Evolutionary conservation across 1,284 basidiomycete species (phyloP).

Genomic region (Acaromyces ingoldii): DNA sequence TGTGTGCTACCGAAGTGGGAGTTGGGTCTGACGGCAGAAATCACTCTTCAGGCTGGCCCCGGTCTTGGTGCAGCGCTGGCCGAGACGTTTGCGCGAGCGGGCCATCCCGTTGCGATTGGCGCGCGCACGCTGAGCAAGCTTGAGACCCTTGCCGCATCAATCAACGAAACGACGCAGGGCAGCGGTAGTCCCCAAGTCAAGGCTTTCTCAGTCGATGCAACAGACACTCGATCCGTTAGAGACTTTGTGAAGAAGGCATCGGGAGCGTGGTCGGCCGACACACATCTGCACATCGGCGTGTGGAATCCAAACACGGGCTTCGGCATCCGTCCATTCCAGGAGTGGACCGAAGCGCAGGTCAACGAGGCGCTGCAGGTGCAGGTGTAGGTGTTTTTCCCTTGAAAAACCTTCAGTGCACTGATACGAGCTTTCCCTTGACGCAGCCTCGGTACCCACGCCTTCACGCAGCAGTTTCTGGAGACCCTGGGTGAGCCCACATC

Average conservation of each 20-base stretch:
- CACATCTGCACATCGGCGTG: not conserved
- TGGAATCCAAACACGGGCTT: conserved; percentile 6
- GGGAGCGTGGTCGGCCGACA: not conserved
- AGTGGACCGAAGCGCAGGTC: conserved; percentile 1
- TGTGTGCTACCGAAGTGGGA: not conserved
- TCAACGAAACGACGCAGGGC: not conserved
- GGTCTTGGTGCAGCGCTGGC: conserved; percentile 1
- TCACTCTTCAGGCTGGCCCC: not conserved
- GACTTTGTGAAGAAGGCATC: not conserved
- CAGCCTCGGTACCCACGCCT: conserved; percentile 3
- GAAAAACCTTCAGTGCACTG: not conserved
- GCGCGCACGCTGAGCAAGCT: not conserved
- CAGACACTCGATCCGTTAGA: not conserved
- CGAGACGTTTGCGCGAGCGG: not conserved
- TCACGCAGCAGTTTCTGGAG: not conserved
- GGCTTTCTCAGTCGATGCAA: not conserved
- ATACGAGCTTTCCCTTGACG: not conserved
- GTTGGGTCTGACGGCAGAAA: not conserved
- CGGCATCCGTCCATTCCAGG: not conserved
- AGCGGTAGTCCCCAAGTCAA: not conserved
- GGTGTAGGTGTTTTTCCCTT: conserved; percentile 1
- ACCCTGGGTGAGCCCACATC: too few relatives aligned
- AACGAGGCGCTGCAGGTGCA: conserved; percentile 1
- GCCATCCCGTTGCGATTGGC: conserved; percentile 5
- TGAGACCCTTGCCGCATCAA: not conserved